phyloP scores from a whole-genome alignment of 208 protist species.

The Leishmania guyanensis region DNA sequence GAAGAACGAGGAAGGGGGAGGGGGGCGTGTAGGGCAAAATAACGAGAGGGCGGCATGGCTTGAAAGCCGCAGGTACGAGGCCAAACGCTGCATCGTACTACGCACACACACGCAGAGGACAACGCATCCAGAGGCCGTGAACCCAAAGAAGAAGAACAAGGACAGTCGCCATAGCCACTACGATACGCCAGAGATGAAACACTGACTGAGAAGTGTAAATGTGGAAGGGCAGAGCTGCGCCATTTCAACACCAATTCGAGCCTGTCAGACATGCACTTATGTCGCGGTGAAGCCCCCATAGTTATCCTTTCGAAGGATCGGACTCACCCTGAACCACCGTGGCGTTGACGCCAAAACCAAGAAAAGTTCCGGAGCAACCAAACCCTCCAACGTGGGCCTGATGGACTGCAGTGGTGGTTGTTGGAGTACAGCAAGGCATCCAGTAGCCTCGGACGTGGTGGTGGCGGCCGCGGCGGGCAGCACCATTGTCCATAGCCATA shows the following conservation, averaged over 20 bases:
- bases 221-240: background rate
- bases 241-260: background rate
- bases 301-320: background rate
- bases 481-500: background rate
- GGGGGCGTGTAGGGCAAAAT: background rate
- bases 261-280: background rate
- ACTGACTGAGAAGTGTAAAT: background rate
- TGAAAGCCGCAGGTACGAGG: background rate
- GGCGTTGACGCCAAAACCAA: background rate
- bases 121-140: background rate
- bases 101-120: background rate
- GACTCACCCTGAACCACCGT: background rate
- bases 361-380: background rate
- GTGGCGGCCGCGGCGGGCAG: background rate
- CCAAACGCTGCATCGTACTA: background rate
- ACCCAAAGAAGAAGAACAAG: background rate
- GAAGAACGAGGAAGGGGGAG: background rate
- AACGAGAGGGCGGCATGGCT: background rate
- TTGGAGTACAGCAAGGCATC: background rate
- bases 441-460: background rate
- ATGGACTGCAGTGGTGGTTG: background rate
- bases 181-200: background rate
- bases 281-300: background rate
- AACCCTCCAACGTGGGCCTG: background rate
- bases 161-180: background rate